Evolutionary conservation across 352 stramenopile species (phyloP), one percentile per base, ranked within the genome.

Genomic region (Bremia lactucae): DNA sequence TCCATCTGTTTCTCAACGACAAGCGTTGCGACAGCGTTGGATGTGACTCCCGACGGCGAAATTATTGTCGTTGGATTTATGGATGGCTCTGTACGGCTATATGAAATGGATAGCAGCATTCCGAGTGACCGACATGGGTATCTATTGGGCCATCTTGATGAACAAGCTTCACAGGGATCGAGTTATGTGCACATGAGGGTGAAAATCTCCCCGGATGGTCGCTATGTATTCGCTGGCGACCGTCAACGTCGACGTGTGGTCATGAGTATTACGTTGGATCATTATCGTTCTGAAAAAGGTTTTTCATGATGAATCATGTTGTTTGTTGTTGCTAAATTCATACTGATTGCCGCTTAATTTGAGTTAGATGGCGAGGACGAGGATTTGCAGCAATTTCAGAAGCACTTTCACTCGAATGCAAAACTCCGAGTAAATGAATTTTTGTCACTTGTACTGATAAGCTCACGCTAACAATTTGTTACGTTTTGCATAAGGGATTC

Each of bases 221-320:
- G 72, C 22, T 89, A 85, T 36, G 68, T 81, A n/a, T 92, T 92
- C 49, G 77, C 87, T 9, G 79, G 79, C 23, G 85, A 75, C 28
- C 74, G 79, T 16, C 72, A 75, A 20, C 66, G 70, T 0, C 59
- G 62, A 4, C 76, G 74, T 6, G 64, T 87, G 19, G 58, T 92
- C 35, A 86, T 92, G 74, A 86, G 70, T 48, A 83, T 92, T 36
- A 70, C 87, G 48, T 24, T 92, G 31, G 61, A 91, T 39, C 60
- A 84, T 50, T 91, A 87, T 25, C 73, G 79, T 14, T 83, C 76
- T 41, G 71, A 83, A 36, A 87, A 86, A 81, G 71, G 75, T 90
- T 65, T 33, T 11, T 25, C 2, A 22, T 36, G n/a, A 15, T 36
- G 15, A 39, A 7, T 47, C 6, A n/a, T 1, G 11, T 33, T 6